Percentiles rank a stretch among this genome's conserved stretches.
Evolutionary conservation across 2,329 filamentous ascomycete genomes (phyloP).

Genomic region (Pyrenophora seminiperda): DNA sequence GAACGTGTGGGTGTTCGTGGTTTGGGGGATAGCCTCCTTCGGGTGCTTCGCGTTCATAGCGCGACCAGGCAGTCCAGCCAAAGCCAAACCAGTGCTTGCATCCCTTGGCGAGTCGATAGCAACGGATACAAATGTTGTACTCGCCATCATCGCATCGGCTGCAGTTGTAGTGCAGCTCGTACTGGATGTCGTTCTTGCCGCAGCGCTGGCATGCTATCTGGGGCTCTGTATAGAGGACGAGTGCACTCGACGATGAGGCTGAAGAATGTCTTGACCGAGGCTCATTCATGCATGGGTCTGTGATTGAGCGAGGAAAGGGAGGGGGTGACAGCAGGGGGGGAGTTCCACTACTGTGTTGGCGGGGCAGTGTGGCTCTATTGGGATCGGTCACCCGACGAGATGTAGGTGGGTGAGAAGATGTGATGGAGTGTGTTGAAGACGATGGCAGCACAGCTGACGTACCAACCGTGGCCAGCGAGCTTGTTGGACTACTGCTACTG

Average conservation of each 20-base stretch:
- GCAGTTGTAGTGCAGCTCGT: slow-evolving; percentile 86
- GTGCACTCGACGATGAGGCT: slow-evolving; percentile 18
- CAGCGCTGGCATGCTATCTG: slow-evolving; percentile 76
- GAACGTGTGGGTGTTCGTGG: slow-evolving; percentile 58
- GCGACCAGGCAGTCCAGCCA: slow-evolving; percentile 70
- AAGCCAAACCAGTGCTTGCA: slow-evolving; percentile 91
- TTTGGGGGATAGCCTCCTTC: slow-evolving; percentile 49
- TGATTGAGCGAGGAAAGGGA: slow-evolving; percentile 37
- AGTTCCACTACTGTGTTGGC: slow-evolving; percentile 32
- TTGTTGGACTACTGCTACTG: slow-evolving; percentile 35
- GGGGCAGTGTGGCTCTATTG: slow-evolving; percentile 23
- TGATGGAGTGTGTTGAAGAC: slow-evolving; percentile 20
- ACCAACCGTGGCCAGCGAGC: slow-evolving; percentile 31
- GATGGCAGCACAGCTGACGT: slow-evolving; percentile 27
- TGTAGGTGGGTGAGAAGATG: slow-evolving; percentile 24
- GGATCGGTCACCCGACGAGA: slow-evolving; percentile 44
- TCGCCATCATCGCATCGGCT: slow-evolving; percentile 68
- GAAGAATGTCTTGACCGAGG: slow-evolving; percentile 25
- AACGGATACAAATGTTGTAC: slow-evolving; percentile 80
- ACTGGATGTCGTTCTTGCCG: slow-evolving; percentile 73
- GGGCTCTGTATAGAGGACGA: slow-evolving; percentile 67
- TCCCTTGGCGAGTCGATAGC: slow-evolving; percentile 76
- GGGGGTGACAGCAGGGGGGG: slow-evolving; percentile 32
- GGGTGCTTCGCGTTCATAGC: slow-evolving; percentile 61
- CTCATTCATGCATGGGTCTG: slow-evolving; percentile 31